These are phyloP conservation scores for Sugiyamaella marilandica DNA, from an alignment of 805 yeast genomes.

Conservation along the genomic window DNA sequence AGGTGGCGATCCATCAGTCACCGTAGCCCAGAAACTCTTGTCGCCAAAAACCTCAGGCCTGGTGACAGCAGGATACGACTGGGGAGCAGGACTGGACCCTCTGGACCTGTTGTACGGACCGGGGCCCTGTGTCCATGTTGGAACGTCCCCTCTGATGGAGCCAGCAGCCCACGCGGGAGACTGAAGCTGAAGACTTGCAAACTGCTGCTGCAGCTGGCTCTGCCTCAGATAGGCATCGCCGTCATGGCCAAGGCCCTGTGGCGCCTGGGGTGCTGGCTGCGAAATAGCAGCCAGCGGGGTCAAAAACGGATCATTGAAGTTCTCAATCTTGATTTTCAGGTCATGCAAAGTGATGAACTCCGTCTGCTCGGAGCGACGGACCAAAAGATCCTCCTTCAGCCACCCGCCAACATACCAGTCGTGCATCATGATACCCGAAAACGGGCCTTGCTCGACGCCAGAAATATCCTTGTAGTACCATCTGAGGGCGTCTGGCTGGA, in stretches of 20 bases:
- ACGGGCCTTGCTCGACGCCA: slow-evolving; percentile 78
- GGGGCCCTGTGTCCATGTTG: background rate
- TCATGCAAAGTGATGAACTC: slow-evolving; percentile 48
- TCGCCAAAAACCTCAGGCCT: background rate
- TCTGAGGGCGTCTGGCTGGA: slow-evolving; percentile 41
- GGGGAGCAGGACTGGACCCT: background rate
- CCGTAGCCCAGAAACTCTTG: background rate
- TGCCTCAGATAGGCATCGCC: slow-evolving; percentile 10
- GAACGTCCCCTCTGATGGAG: background rate
- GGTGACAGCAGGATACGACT: background rate
- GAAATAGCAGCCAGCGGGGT: slow-evolving; percentile 36
- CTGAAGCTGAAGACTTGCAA: slow-evolving; percentile 10
- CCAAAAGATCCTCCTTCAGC: slow-evolving; percentile 47
- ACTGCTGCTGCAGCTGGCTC: slow-evolving; percentile 6
- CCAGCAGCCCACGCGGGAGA: background rate
- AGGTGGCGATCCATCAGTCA: background rate
- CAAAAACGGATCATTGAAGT: slow-evolving; percentile 55
- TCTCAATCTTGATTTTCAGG: slow-evolving; percentile 46
- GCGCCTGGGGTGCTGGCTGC: background rate
- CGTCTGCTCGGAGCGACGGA: slow-evolving; percentile 56
- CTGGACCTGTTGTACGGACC: background rate
- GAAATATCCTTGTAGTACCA: slow-evolving; percentile 75
- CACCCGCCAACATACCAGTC: slow-evolving; percentile 65
- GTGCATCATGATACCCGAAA: slow-evolving; percentile 68
- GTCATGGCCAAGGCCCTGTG: background rate